phyloP scores from a whole-genome alignment of 352 stramenopile genomes.

The Globisporangium viniferum region DNA sequence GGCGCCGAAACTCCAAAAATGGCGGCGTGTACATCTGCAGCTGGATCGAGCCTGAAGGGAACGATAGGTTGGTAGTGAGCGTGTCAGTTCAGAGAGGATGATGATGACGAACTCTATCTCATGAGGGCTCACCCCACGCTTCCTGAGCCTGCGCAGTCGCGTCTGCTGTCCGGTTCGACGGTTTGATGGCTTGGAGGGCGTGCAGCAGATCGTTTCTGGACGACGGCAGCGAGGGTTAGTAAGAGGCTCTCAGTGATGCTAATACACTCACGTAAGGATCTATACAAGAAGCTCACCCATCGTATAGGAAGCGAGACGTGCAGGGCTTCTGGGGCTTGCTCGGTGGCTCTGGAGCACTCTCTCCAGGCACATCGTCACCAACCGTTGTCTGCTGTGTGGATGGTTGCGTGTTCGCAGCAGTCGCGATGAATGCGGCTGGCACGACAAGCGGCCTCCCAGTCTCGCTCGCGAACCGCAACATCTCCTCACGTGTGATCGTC shows the following conservation, averaged over 20 bases:
- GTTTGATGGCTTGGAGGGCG: constrained; percentile 58
- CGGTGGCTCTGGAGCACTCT: neutral
- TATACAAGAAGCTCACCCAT: constrained; percentile 30
- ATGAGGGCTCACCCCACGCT: constrained; percentile 27
- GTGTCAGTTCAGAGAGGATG: neutral
- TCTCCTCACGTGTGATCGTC: constrained; percentile 61
- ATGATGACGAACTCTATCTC: neutral
- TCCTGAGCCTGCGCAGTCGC: constrained; percentile 12
- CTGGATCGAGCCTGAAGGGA: constrained; percentile 49
- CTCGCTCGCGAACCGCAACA: constrained; percentile 56
- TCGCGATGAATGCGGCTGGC: neutral
- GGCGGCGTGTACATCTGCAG: constrained; percentile 46
- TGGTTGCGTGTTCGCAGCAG: neutral
- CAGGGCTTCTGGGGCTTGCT: constrained; percentile 5
- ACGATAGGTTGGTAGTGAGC: neutral
- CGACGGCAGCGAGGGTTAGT: neutral
- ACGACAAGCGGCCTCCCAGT: constrained; percentile 33
- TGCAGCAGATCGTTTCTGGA: constrained; percentile 52
- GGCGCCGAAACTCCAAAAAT: constrained; percentile 36
- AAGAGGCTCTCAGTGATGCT: neutral
- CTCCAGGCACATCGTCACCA: neutral
- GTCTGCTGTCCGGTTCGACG: constrained; percentile 35
- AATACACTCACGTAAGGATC: neutral
- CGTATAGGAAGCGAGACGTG: constrained; percentile 58
- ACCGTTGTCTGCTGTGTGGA: neutral